phyloP scores from a whole-genome alignment of 495 filamentous ascomycete species.

The Penicillium tannophilum region DNA sequence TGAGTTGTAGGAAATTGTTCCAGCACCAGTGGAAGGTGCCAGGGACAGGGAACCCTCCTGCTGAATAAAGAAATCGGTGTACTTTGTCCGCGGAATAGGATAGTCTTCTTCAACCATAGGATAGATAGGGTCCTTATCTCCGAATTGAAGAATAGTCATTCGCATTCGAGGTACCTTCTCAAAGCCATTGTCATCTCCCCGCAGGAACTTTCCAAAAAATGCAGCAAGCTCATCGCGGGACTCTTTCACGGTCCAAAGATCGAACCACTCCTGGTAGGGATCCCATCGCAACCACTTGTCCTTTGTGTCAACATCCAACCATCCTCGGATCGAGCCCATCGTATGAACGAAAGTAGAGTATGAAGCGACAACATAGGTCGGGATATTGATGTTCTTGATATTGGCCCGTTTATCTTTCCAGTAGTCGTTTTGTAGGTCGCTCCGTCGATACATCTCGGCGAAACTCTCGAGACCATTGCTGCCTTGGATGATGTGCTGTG shows the following conservation, averaged over 20 bases:
- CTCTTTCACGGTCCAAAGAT: conserved; percentile 5
- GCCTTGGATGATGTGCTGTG: conserved; percentile 27
- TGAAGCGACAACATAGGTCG: conserved; percentile 31
- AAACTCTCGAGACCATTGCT: conserved; percentile 34
- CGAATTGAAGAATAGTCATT: conserved; percentile 16
- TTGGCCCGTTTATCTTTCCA: conserved; percentile 34
- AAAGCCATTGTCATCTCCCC: conserved; percentile 40
- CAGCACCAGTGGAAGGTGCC: too few species aligned
- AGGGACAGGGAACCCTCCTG: too few species aligned
- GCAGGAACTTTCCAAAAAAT: conserved; percentile 43
- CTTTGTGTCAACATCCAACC: neutral
- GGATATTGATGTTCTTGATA: conserved; percentile 19
- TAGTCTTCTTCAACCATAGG: neutral
- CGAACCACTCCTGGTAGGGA: conserved; percentile 15
- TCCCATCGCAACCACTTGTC: conserved; percentile 1
- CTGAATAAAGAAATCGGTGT: neutral
- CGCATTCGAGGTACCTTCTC: conserved; percentile 37
- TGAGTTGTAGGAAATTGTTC: too few species aligned
- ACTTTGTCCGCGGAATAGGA: neutral
- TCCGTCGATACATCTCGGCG: conserved; percentile 32
- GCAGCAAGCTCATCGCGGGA: conserved; percentile 32
- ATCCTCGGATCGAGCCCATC: conserved; percentile 36
- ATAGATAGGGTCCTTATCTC: neutral
- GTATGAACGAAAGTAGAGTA: conserved; percentile 36
- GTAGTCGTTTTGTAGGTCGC: conserved; percentile 20